Percentiles rank a stretch among this genome's conserved stretches.
phyloP scores from a whole-genome alignment of 1,139 yeast species.

The Kluyveromyces sp. region DNA sequence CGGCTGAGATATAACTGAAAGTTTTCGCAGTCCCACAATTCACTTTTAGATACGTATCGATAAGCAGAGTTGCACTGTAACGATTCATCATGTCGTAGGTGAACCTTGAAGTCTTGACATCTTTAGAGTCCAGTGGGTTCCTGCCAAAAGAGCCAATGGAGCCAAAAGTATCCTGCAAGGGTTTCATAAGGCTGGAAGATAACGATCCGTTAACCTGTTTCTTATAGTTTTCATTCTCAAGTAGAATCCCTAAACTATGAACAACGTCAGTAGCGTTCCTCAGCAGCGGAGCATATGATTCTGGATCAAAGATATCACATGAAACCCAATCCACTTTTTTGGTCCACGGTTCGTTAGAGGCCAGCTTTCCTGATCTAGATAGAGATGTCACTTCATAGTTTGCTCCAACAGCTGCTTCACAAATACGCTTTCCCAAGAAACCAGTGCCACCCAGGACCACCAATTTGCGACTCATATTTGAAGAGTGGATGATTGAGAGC shows the following conservation, averaged over 20 bases:
- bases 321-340: conserved; percentile 57
- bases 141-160: conserved; percentile 17
- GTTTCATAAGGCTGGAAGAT: neutral
- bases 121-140: conserved; percentile 45
- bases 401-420: conserved; percentile 55
- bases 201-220: conserved; percentile 23
- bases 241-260: conserved; percentile 72
- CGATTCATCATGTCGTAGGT: conserved; percentile 61
- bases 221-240: conserved; percentile 66
- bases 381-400: conserved; percentile 63
- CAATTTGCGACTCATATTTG: conserved; percentile 15
- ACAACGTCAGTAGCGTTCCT: conserved; percentile 57
- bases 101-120: conserved; percentile 33
- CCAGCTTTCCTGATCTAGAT: conserved; percentile 51
- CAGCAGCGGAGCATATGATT: conserved; percentile 45
- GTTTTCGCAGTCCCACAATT: conserved; percentile 19
- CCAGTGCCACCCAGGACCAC: conserved; percentile 85
- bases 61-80: conserved; percentile 61
- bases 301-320: conserved; percentile 63
- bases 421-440: conserved; percentile 63
- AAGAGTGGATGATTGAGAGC: too few species aligned
- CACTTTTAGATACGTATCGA: conserved; percentile 43
- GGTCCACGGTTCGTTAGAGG: conserved; percentile 42
- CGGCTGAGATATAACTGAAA: conserved; percentile 79
- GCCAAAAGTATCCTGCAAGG: conserved; percentile 8